phyloP scores from a whole-genome alignment of 2,329 filamentous ascomycete genomes.

The Colletotrichum sp. region DNA sequence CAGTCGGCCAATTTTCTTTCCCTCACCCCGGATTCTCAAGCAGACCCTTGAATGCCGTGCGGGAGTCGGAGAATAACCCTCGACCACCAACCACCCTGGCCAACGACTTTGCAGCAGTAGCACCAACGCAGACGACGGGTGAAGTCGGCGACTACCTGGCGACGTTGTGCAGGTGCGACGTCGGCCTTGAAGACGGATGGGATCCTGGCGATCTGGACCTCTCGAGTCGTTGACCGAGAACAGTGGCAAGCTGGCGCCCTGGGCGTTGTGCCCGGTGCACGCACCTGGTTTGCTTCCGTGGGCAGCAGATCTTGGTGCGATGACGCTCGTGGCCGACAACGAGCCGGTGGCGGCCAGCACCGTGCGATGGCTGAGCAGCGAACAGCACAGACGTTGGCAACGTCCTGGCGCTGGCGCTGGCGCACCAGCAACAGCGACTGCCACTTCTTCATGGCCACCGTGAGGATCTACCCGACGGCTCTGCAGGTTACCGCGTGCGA shows the following conservation, averaged over 20 bases:
- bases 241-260: neutral
- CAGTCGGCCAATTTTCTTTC: neutral
- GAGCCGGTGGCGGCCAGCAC: neutral
- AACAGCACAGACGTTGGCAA: neutral
- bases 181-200: neutral
- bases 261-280: neutral
- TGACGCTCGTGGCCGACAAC: neutral
- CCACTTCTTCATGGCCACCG: neutral
- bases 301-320: neutral
- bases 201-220: neutral
- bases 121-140: neutral
- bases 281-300: neutral
- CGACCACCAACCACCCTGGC: neutral
- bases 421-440: neutral
- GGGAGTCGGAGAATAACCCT: conserved; percentile 9
- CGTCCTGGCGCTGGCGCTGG: neutral
- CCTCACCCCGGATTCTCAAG: neutral
- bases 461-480: conserved; percentile 1
- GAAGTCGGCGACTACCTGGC: neutral
- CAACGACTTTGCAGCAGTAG: neutral
- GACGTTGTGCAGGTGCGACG: neutral
- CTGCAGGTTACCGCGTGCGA: conserved; percentile 2
- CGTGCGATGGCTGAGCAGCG: conserved; percentile 7
- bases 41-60: neutral
- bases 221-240: neutral